Conservation (phyloP, 2,329 filamentous ascomycete genomes). For the Colletotrichum sp. region DNA sequence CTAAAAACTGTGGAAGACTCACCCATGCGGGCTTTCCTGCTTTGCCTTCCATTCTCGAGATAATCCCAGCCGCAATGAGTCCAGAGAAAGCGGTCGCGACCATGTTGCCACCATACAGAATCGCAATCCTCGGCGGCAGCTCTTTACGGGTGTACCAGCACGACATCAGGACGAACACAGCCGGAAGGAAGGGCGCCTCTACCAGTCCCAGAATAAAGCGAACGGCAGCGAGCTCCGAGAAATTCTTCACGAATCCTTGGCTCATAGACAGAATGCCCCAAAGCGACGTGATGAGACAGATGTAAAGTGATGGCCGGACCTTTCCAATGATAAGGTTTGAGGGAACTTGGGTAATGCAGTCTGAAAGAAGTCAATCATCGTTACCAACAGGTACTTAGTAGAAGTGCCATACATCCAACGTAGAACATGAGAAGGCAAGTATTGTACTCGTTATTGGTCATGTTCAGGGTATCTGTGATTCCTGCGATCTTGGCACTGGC, state of each 20-base stretch:
- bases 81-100: slow-evolving; percentile 73
- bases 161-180: slow-evolving; percentile 55
- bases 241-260: background rate
- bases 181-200: slow-evolving; percentile 53
- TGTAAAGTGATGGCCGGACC: background rate
- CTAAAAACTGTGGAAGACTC: background rate
- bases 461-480: slow-evolving; percentile 54
- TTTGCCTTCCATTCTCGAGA: slow-evolving; percentile 52
- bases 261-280: slow-evolving; percentile 6
- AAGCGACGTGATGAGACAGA: background rate
- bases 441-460: slow-evolving; percentile 64
- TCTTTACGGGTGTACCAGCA: slow-evolving; percentile 72
- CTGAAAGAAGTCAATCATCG: background rate
- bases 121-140: slow-evolving; percentile 64
- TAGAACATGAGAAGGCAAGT: slow-evolving; percentile 13
- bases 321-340: slow-evolving; percentile 11
- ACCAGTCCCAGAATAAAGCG: slow-evolving; percentile 58
- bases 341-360: background rate
- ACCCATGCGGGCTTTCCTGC: slow-evolving; percentile 5
- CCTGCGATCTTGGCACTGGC: slow-evolving; percentile 62
- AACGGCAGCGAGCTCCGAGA: slow-evolving; percentile 14
- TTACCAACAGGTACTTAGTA: background rate
- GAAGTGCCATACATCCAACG: background rate
- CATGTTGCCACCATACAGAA: slow-evolving; percentile 65
- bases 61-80: slow-evolving; percentile 67